Evolutionary conservation across 352 stramenopile genomes (phyloP).

Genomic region (Hyaloperonospora brassicae): DNA sequence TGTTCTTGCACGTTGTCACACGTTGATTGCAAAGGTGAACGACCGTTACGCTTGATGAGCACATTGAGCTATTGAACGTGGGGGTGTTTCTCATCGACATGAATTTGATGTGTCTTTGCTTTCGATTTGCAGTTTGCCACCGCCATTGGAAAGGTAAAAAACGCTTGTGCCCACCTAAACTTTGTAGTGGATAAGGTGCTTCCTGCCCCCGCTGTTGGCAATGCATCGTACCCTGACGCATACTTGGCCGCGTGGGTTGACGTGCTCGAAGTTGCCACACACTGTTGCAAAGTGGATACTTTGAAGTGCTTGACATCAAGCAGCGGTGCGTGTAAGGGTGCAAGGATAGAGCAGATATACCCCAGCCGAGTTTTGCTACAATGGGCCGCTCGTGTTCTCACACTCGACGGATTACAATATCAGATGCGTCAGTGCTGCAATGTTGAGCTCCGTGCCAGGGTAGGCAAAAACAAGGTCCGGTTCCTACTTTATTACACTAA

Average conservation of each 20-base stretch:
- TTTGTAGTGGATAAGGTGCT: conserved; percentile 44
- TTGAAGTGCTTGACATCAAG: conserved; percentile 8
- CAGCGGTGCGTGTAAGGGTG: neutral
- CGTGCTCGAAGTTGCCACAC: conserved; percentile 40
- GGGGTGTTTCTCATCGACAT: no score
- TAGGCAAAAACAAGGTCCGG: conserved; percentile 13
- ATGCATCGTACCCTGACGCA: conserved; percentile 37
- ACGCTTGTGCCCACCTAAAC: conserved; percentile 49
- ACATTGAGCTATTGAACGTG: no score
- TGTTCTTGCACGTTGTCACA: conserved; percentile 48
- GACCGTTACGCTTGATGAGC: conserved; percentile 1
- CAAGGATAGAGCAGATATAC: conserved; percentile 39
- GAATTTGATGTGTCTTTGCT: no score
- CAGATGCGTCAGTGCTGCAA: conserved; percentile 44
- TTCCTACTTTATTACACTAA: neutral
- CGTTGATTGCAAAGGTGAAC: conserved; percentile 64
- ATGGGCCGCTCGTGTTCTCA: conserved; percentile 39
- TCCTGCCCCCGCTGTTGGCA: conserved; percentile 19
- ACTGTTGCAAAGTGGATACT: conserved; percentile 33
- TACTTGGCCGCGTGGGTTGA: conserved; percentile 54
- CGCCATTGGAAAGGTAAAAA: conserved; percentile 42
- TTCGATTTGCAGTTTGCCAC: conserved; percentile 38
- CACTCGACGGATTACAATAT: conserved; percentile 32
- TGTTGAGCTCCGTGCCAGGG: conserved; percentile 47
- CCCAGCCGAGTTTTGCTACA: conserved; percentile 44